Percentiles rank a stretch among this genome's conserved stretches.
These are phyloP conservation scores for Debaryomycetaceae sp. DNA, from an alignment of 1,139 yeast species.

Conservation along the genomic window DNA sequence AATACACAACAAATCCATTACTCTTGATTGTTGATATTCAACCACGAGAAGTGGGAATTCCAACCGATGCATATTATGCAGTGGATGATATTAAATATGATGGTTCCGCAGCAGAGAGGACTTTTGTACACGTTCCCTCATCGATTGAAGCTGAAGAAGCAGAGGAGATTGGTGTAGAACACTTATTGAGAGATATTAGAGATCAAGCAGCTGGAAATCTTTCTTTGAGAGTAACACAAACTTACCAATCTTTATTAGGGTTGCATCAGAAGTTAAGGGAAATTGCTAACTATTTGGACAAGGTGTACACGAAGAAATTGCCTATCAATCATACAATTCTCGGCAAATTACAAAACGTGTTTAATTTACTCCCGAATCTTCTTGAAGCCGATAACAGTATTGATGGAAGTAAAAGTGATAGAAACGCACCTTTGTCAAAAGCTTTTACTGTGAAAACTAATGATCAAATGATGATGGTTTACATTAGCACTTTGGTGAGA, in stretches of 20 bases:
- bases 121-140: conserved; percentile 91
- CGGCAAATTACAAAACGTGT: conserved; percentile 92
- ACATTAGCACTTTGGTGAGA: conserved; percentile 84
- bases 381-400: conserved; percentile 9
- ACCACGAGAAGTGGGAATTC: conserved; percentile 78
- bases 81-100: conserved; percentile 95
- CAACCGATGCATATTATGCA: conserved; percentile 93
- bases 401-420: conserved; percentile 8
- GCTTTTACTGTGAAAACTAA: conserved; percentile 92
- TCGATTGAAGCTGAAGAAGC: conserved; percentile 97
- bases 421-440: conserved; percentile 54
- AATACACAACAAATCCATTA: conserved; percentile 78
- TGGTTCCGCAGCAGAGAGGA: conserved; percentile 91
- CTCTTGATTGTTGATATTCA: conserved; percentile 89
- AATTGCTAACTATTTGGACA: conserved; percentile 74
- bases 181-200: conserved; percentile 85
- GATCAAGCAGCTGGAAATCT: conserved; percentile 96
- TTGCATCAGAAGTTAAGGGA: conserved; percentile 77
- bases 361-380: conserved; percentile 87
- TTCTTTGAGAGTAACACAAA: conserved; percentile 82
- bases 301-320: conserved; percentile 65
- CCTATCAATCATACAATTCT: conserved; percentile 89
- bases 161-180: conserved; percentile 98
- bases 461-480: conserved; percentile 92
- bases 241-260: conserved; percentile 84